A percentile compares a stretch with the other conserved stretches of the same genome.
Evolutionary conservation across 176 grass and related monocot genomes (phyloP).

Genomic region (Typha latifolia): DNA sequence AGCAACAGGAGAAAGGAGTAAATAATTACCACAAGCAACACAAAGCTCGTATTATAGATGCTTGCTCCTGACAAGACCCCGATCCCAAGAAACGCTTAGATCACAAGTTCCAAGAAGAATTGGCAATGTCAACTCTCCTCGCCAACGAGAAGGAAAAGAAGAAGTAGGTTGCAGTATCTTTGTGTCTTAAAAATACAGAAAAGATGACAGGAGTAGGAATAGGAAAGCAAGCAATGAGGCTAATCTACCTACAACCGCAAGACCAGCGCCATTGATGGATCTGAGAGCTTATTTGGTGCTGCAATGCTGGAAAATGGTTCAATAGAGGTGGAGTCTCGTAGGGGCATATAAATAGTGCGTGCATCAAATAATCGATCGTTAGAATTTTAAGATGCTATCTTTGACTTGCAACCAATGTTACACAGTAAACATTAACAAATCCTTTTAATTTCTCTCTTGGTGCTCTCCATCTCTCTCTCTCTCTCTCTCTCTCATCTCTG

Average conservation of each 20-base stretch:
- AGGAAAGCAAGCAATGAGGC: neutral
- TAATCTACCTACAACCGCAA: neutral
- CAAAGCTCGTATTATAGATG: neutral
- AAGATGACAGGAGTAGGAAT: neutral
- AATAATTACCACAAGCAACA: neutral
- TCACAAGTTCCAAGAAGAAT: neutral
- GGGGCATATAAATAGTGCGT: too few relatives aligned
- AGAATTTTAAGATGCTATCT: neutral
- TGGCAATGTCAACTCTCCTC: neutral
- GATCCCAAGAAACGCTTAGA: neutral
- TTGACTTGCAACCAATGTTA: slow-evolving; percentile 8
- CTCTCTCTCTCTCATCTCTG: neutral
- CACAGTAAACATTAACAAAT: too few relatives aligned
- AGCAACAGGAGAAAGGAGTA: neutral
- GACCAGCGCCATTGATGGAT: neutral
- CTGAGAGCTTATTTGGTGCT: neutral
- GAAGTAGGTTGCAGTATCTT: neutral
- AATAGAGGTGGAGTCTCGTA: neutral
- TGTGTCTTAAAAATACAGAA: neutral
- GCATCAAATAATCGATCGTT: neutral
- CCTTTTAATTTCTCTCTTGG: neutral
- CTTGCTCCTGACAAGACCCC: neutral
- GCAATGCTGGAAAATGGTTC: neutral
- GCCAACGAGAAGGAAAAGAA: neutral
- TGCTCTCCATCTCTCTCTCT: neutral